Evolutionary conservation across 2,329 filamentous ascomycete species (phyloP).

Genomic region (Cladophialophora exuberans): DNA sequence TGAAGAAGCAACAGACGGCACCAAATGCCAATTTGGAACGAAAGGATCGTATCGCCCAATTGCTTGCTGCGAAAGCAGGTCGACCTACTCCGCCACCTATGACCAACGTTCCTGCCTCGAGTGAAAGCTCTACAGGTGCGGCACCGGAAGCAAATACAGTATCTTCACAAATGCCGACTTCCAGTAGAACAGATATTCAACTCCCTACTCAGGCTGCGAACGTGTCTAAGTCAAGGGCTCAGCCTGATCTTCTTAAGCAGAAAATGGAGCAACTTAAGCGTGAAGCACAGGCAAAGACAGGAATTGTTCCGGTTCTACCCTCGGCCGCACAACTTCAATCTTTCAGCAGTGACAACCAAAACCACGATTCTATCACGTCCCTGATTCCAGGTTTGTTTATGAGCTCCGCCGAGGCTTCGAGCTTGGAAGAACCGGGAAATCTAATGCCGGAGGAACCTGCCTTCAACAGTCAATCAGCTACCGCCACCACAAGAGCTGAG

Average conservation of each 20-base stretch:
- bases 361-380: constrained; percentile 41
- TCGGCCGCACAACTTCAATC: neutral
- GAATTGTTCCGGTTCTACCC: constrained; percentile 30
- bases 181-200: neutral
- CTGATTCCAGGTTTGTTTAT: constrained; percentile 59
- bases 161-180: neutral
- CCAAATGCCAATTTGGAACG: constrained; percentile 61
- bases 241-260: constrained; percentile 76
- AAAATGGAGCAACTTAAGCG: constrained; percentile 77
- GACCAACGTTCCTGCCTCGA: neutral
- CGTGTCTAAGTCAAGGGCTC: constrained; percentile 58
- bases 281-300: constrained; percentile 40
- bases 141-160: neutral
- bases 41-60: constrained; percentile 75
- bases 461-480: neutral
- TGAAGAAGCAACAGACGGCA: constrained; percentile 31
- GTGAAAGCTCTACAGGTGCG: neutral
- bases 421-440: constrained; percentile 7
- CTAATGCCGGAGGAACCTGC: neutral
- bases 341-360: too few species aligned
- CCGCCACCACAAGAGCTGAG: neutral
- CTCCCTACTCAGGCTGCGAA: neutral
- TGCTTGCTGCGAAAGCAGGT: constrained; percentile 72
- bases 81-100: constrained; percentile 43
- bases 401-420: constrained; percentile 37